Conservation (phyloP, 2,329 filamentous ascomycete genomes). For the Sclerotinia glacialis region DNA sequence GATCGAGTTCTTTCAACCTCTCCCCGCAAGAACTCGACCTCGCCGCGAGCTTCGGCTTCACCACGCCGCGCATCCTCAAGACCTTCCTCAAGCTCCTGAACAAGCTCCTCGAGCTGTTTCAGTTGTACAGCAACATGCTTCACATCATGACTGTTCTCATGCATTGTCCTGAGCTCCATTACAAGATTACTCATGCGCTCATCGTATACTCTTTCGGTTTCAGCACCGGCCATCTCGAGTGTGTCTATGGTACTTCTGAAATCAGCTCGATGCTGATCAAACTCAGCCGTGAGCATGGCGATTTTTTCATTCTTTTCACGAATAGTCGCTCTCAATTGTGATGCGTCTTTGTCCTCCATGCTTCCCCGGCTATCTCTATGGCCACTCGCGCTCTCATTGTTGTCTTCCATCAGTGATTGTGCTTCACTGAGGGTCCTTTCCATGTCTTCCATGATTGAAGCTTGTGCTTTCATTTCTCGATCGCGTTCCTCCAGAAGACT, state of each 20-base stretch:
- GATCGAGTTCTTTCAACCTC: conserved; percentile 90
- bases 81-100: conserved; percentile 94
- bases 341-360: conserved; percentile 67
- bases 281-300: conserved; percentile 85
- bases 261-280: conserved; percentile 90
- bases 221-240: conserved; percentile 88
- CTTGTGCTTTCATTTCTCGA: conserved; percentile 83
- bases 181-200: conserved; percentile 84
- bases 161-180: conserved; percentile 77
- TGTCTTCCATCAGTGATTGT: conserved; percentile 63
- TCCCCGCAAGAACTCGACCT: conserved; percentile 91
- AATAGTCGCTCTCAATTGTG: conserved; percentile 75
- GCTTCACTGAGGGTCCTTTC: conserved; percentile 82
- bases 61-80: conserved; percentile 91
- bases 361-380: conserved; percentile 46
- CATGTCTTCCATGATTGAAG: conserved; percentile 80
- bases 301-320: conserved; percentile 98
- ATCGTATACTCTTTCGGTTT: conserved; percentile 95
- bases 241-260: conserved; percentile 97
- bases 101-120: conserved; percentile 92
- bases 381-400: conserved; percentile 47
- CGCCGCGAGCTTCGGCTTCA: conserved; percentile 90
- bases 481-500: conserved; percentile 79
- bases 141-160: conserved; percentile 82
- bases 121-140: conserved; percentile 87